phyloP scores from a whole-genome alignment of 139 green algal genomes.

The Dunaliella primolecta region DNA sequence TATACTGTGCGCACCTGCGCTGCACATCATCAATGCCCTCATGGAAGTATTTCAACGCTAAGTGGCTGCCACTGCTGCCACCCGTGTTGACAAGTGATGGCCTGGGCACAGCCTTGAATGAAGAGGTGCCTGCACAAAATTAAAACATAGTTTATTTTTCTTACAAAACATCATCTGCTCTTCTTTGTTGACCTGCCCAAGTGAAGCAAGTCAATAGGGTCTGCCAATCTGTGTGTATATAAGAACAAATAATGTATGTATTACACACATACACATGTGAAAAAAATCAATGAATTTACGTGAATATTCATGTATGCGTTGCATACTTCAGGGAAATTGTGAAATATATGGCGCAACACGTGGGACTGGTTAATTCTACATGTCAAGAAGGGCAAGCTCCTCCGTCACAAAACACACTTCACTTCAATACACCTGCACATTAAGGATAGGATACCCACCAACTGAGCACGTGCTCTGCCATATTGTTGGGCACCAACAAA shows the following conservation, averaged over 20 bases:
- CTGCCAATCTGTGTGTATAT: background rate
- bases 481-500: too few relatives aligned
- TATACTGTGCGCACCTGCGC: conserved; percentile 1
- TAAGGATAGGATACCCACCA: too few relatives aligned
- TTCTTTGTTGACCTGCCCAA: too few relatives aligned
- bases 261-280: background rate
- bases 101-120: background rate
- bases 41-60: background rate
- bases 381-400: too few relatives aligned
- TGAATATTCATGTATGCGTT: background rate
- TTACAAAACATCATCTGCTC: background rate
- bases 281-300: background rate
- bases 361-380: too few relatives aligned
- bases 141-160: background rate
- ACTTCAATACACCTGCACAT: too few relatives aligned
- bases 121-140: too few relatives aligned
- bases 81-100: background rate
- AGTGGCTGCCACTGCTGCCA: background rate
- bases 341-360: too few relatives aligned
- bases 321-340: too few relatives aligned
- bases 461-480: too few relatives aligned
- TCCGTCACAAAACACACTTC: too few relatives aligned
- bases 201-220: background rate
- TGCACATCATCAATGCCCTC: background rate
- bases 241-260: background rate